phyloP scores from a whole-genome alignment of 208 protist species.

The Leishmania lainsoni region DNA sequence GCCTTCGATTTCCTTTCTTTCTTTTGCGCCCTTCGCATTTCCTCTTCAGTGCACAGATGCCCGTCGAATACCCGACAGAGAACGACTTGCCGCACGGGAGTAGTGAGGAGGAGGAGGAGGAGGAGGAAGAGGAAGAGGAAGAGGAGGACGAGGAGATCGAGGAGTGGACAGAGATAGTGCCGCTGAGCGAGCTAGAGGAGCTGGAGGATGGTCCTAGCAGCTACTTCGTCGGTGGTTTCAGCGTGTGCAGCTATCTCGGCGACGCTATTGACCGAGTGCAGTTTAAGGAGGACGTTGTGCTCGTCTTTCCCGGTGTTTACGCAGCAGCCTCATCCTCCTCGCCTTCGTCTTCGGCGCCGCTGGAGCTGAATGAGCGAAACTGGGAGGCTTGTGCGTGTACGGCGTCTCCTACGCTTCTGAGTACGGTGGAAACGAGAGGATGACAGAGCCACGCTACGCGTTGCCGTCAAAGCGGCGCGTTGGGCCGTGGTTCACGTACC shows the following conservation, averaged over 20 bases:
- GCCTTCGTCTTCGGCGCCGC: constrained; percentile 24
- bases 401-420: constrained; percentile 55
- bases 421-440: constrained; percentile 10
- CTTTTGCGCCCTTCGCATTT: background rate
- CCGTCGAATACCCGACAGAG: constrained; percentile 41
- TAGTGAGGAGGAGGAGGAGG: constrained; percentile 46
- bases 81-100: constrained; percentile 36
- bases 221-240: constrained; percentile 80
- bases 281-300: constrained; percentile 75
- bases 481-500: constrained; percentile 74
- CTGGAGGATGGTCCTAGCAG: constrained; percentile 80
- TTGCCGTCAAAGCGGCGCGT: constrained; percentile 33
- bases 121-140: constrained; percentile 77
- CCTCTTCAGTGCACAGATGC: constrained; percentile 18
- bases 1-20: background rate
- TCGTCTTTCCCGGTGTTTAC: constrained; percentile 78
- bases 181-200: constrained; percentile 55
- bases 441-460: constrained; percentile 25
- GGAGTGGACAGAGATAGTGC: constrained; percentile 67
- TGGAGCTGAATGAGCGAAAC: constrained; percentile 60
- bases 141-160: constrained; percentile 75
- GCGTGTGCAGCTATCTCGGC: constrained; percentile 48
- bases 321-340: constrained; percentile 5
- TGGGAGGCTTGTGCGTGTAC: constrained; percentile 63
- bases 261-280: constrained; percentile 44